These are phyloP conservation scores for Pisolithus orientalis DNA, from an alignment of 768 basidiomycete species.

Conservation along the genomic window DNA sequence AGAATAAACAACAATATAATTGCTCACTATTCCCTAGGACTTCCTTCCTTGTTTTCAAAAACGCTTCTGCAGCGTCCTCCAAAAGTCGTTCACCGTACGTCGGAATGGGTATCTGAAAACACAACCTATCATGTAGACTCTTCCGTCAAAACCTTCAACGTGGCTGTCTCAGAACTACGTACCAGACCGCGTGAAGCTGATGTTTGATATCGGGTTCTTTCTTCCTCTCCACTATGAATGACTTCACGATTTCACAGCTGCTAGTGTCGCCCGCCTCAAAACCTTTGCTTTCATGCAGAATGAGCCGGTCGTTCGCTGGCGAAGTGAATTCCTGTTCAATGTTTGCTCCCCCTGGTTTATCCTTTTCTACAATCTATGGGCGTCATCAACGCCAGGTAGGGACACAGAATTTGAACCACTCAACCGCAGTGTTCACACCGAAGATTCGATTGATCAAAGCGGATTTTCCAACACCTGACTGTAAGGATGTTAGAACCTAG, in stretches of 20 bases:
- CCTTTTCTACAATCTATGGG: not conserved
- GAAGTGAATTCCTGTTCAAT: slow-evolving; percentile 8
- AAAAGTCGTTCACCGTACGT: not conserved
- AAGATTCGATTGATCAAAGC: not conserved
- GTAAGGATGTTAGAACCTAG: not conserved
- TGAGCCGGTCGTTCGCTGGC: slow-evolving; percentile 3
- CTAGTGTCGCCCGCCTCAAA: slow-evolving; percentile 7
- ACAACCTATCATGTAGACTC: not conserved
- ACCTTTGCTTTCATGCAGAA: slow-evolving; percentile 13
- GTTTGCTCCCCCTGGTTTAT: not conserved
- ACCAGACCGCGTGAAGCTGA: slow-evolving; percentile 11
- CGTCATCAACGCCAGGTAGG: not conserved
- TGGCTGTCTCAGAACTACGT: not conserved
- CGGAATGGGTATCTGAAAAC: slow-evolving; percentile 1
- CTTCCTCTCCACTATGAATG: slow-evolving; percentile 4
- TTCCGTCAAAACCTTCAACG: not conserved
- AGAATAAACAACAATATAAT: not conserved
- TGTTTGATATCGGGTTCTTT: not conserved
- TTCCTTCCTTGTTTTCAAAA: not conserved
- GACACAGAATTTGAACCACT: not conserved
- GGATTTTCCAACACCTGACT: slow-evolving; percentile 4
- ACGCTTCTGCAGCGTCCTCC: not conserved
- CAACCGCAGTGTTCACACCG: not conserved
- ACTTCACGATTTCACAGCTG: slow-evolving; percentile 2
- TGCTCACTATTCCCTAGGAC: slow-evolving; percentile 3